Evolutionary conservation across 305 asterid species (phyloP).

Genomic region (Fraxinus ornus): DNA sequence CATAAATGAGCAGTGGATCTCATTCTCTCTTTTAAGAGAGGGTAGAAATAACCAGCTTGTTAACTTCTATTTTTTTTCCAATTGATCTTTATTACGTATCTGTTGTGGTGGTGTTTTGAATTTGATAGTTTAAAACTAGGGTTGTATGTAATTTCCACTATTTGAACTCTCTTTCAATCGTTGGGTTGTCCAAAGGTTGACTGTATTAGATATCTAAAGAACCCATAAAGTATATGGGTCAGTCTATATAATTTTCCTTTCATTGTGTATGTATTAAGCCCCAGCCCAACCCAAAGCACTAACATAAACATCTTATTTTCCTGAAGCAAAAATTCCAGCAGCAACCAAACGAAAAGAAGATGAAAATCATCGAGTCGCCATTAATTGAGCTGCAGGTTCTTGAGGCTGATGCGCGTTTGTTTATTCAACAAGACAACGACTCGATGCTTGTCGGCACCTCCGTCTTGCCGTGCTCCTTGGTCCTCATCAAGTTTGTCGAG

Average conservation of each 20-base stretch:
- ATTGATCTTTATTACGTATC: neutral
- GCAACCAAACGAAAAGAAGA: constrained; percentile 16
- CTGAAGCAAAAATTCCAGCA: neutral
- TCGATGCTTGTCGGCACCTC: constrained; percentile 94
- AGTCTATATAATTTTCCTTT: neutral
- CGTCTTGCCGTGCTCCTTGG: constrained; percentile 90
- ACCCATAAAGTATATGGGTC: neutral
- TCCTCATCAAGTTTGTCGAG: constrained; percentile 84
- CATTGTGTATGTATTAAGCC: neutral
- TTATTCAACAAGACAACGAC: constrained; percentile 85
- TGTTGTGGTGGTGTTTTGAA: too few species aligned
- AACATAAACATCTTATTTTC: neutral
- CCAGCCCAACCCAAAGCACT: neutral
- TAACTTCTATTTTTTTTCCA: neutral
- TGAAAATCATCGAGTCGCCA: constrained; percentile 88
- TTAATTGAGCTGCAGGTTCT: constrained; percentile 63
- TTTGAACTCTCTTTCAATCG: neutral
- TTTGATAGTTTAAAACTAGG: too few species aligned
- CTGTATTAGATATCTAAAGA: neutral
- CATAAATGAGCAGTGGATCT: too few species aligned
- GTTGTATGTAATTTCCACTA: too few species aligned
- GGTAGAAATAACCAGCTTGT: neutral
- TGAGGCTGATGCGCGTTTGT: constrained; percentile 47
- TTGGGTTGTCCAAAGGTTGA: neutral
- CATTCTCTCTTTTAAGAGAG: too few species aligned